These are phyloP conservation scores for Boletus vermiculosoides DNA, from an alignment of 768 basidiomycete species.

Conservation along the genomic window DNA sequence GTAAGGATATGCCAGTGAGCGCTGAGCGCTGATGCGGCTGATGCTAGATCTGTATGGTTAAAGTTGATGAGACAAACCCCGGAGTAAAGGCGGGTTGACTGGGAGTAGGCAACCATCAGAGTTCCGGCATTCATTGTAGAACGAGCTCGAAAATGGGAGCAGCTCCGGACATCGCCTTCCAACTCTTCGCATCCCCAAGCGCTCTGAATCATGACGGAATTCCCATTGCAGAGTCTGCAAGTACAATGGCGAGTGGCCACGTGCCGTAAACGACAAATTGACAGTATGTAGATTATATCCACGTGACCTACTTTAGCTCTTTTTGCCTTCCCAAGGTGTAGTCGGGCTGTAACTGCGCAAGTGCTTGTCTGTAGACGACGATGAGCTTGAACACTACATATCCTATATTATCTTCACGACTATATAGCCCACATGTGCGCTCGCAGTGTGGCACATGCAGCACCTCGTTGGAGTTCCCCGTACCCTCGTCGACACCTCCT, in stretches of 20 bases:
- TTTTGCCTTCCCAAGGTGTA: conserved; percentile 1
- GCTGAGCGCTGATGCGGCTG: not conserved
- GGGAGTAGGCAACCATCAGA: not conserved
- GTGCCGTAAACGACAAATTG: not conserved
- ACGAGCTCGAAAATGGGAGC: not conserved
- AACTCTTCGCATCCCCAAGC: not conserved
- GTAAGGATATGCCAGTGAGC: not conserved
- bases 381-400: conserved; percentile 50
- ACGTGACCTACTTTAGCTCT: conserved; percentile 19
- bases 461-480: conserved; percentile 61
- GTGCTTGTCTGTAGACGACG: conserved; percentile 23
- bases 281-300: not conserved
- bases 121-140: not conserved
- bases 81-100: not conserved
- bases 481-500: conserved; percentile 57
- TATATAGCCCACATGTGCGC: conserved; percentile 62
- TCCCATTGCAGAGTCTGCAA: not conserved
- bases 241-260: not conserved
- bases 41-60: not conserved
- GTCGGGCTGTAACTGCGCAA: not conserved
- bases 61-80: not conserved
- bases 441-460: conserved; percentile 61
- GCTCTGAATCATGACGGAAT: not conserved
- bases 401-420: conserved; percentile 61
- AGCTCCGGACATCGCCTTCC: not conserved